phyloP scores from a whole-genome alignment of 2,329 filamentous ascomycete species.

The Aspergillus pseudoviridinutans region DNA sequence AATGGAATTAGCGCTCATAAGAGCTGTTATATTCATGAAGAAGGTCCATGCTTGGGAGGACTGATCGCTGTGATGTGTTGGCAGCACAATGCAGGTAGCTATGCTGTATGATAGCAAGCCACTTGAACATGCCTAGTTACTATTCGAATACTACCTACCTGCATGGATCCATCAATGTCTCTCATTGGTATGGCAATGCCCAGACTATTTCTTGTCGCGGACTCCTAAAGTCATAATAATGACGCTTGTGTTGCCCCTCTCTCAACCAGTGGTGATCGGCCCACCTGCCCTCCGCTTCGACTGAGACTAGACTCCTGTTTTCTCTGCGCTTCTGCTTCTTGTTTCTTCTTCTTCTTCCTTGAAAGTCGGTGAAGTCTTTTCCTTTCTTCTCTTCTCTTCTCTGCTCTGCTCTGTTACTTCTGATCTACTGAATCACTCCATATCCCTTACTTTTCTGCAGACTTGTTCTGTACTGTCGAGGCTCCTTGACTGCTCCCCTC shows the following conservation, averaged over 20 bases:
- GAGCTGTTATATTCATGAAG: too few species aligned
- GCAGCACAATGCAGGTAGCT: not conserved
- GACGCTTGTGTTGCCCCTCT: not conserved
- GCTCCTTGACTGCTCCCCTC: constrained; percentile 6
- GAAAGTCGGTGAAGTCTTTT: constrained; percentile 18
- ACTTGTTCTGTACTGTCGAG: constrained; percentile 9
- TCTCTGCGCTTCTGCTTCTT: constrained; percentile 6
- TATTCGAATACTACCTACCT: not conserved
- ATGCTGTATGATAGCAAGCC: too few species aligned
- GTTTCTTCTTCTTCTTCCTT: constrained; percentile 12
- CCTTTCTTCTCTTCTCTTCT: constrained; percentile 3
- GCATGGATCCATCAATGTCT: not conserved
- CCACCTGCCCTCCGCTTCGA: constrained; percentile 10
- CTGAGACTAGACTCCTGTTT: not conserved
- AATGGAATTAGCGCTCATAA: too few species aligned
- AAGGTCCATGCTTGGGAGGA: not conserved
- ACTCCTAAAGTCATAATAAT: not conserved
- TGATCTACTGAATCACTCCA: constrained; percentile 5
- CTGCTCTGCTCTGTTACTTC: constrained; percentile 5
- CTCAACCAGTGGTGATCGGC: not conserved
- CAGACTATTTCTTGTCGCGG: too few species aligned
- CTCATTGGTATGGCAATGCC: not conserved
- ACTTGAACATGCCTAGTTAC: too few species aligned
- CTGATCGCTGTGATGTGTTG: not conserved
- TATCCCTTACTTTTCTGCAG: constrained; percentile 7